Base-by-base conservation (phyloP, 139 green algal genomes). In the Ettlia oleoabundans region DNA sequence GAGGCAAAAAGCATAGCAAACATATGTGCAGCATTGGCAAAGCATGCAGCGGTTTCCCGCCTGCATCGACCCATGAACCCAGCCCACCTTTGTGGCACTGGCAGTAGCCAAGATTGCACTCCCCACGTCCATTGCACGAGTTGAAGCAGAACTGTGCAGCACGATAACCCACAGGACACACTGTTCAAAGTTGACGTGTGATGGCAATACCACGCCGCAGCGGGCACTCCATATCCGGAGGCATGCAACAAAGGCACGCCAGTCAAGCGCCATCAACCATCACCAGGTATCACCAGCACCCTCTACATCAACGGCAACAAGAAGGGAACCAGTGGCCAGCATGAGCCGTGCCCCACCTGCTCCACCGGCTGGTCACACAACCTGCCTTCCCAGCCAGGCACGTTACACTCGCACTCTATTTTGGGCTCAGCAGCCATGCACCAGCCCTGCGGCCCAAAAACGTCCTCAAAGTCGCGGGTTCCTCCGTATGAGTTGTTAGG, bases 51-150 rank as follows among this genome's bases (percentile, higher is more conserved):
- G n/a, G n/a, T n/a, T n/a, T n/a, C n/a, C n/a, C n/a, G n/a, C n/a
- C n/a, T n/a, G n/a, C n/a, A n/a, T n/a, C n/a, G n/a, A n/a, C n/a
- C n/a, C n/a, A n/a, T n/a, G n/a, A n/a, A n/a, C n/a, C n/a, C n/a
- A n/a, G n/a, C n/a, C n/a, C n/a, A n/a, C n/a, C n/a, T n/a, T n/a
- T n/a, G n/a, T n/a, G n/a, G n/a, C n/a, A n/a, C n/a, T n/a, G n/a
- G n/a, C 89, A 92, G 84, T 90, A 92, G 65, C 88, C 88, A 41
- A 68, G 68, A 19, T 71, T 24, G 79, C 88, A 92, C 66, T 88
- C 85, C 18, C 88, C 88, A 47, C 85, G 80, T 5, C 88, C 88
- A 18, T 35, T 74, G 88, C 88, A 91, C 82, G 89, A 85, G 43
- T 89, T 89, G 30, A 79, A 26, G 77, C 89, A 92, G 40, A 77